Evolutionary conservation across 257 asterid species (phyloP).

Genomic region (Solanum pennellii): DNA sequence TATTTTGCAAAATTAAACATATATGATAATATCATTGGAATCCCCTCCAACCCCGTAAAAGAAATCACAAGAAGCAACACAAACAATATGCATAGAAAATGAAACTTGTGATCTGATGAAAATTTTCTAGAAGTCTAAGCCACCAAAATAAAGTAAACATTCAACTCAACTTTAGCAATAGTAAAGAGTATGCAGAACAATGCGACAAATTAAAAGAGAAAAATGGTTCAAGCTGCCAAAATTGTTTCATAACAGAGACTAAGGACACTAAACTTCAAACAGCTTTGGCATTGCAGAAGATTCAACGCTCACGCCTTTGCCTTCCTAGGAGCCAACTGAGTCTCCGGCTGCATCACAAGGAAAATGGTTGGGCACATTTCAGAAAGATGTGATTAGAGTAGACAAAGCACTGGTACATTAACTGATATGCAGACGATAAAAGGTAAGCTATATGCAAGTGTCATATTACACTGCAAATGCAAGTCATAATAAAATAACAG

Average conservation of each 20-base stretch:
- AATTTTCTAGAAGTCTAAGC: neutral
- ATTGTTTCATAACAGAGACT: neutral
- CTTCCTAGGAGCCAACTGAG: constrained; percentile 12
- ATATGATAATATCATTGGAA: too few relatives aligned
- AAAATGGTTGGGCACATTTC: neutral
- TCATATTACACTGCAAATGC: neutral
- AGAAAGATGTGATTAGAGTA: neutral
- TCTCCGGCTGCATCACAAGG: constrained; percentile 9
- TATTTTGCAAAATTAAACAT: neutral
- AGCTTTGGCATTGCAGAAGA: neutral
- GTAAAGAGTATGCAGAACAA: neutral
- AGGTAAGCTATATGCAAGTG: neutral
- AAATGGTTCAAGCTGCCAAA: neutral
- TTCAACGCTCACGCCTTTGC: neutral
- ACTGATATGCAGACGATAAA: neutral
- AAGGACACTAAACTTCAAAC: neutral
- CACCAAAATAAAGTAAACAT: neutral
- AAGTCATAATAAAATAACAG: neutral
- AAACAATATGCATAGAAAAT: neutral
- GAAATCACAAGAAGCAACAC: neutral
- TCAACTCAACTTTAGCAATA: neutral
- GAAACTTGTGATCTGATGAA: neutral
- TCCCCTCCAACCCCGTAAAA: too few relatives aligned
- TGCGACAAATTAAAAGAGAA: neutral
- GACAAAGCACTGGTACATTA: neutral